Base-by-base conservation (phyloP, 306 rosid genomes). In the Citrullus mucosospermus region DNA sequence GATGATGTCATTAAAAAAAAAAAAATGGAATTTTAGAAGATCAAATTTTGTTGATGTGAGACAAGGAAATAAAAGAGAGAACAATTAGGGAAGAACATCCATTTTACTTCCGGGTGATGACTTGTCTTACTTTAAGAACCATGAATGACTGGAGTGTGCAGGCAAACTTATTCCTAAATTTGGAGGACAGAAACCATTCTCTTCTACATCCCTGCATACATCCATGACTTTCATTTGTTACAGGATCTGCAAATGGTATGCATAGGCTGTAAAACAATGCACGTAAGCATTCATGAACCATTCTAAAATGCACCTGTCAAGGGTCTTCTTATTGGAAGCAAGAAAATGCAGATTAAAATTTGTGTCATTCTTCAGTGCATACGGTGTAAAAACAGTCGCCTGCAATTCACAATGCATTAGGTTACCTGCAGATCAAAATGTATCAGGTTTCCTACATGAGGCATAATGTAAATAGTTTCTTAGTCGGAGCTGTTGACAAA, bases 321-420 rank as follows among this genome's bases (percentile, higher is more conserved):
- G 82, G 74, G 86, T 86, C 85, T 85, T 89, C 84, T 82, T 89
- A 84, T 89, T 89, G 46, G 88, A 86, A 56, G 82, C 82, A 84
- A 88, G 86, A 85, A 95, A 88, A 89, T 81, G 90, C 60, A 95
- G 85, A 56, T 86, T 77, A 81, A 85, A 81, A 34, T 89, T 91
- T 44, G 98, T 88, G 71, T 89, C 91, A 65, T 95, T 95, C 87
- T 84, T 90, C 83, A 92, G 69, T 41, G 92, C 77, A 86, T 90
- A 95, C 82, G 98, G 80, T 30, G 98, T 87, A 85, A 92, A 95
- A 85, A 88, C 83, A 78, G 90, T 88, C 66, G 83, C 98, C 98
- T 95, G 87, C 87, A 87, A 74, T 81, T 66, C 39, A 82, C 59
- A 65, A 66, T 78, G 59, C 25, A 72, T 72, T 50, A 72, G 41